phyloP scores from a whole-genome alignment of 768 basidiomycete species.

The Rhizopogon vulgaris region DNA sequence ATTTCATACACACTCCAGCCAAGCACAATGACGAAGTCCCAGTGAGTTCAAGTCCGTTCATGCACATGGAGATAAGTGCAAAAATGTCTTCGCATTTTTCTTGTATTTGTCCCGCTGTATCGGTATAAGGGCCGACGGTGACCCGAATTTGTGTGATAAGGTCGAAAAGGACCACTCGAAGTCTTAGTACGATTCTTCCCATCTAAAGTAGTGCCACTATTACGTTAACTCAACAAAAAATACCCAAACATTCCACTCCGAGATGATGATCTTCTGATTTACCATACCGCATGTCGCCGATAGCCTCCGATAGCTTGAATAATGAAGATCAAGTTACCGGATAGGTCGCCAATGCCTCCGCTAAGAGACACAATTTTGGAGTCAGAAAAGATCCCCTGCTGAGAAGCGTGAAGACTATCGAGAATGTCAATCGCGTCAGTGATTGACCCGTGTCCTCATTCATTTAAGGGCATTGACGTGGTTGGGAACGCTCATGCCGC shows the following conservation, averaged over 20 bases:
- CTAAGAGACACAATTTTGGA: background rate
- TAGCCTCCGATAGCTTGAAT: background rate
- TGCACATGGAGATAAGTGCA: too few relatives aligned
- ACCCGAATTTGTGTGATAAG: too few relatives aligned
- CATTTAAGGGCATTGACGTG: conserved; percentile 1
- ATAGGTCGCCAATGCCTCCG: background rate
- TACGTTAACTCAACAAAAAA: background rate
- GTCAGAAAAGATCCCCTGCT: background rate
- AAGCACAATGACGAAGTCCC: too few relatives aligned
- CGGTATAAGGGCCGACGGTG: too few relatives aligned
- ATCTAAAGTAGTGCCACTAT: background rate
- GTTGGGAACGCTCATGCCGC: background rate
- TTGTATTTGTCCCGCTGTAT: too few relatives aligned
- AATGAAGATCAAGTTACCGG: background rate
- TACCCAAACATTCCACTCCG: background rate
- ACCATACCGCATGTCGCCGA: background rate
- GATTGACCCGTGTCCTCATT: background rate
- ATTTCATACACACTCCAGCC: too few relatives aligned
- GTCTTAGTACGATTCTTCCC: too few relatives aligned
- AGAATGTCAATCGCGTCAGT: background rate
- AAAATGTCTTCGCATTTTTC: too few relatives aligned
- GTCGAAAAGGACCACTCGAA: too few relatives aligned
- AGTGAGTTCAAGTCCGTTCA: too few relatives aligned
- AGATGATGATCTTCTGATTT: background rate
- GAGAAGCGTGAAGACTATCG: background rate